Conservation (phyloP, 1,284 basidiomycete species). For the Fomitopsis pinicola region DNA sequence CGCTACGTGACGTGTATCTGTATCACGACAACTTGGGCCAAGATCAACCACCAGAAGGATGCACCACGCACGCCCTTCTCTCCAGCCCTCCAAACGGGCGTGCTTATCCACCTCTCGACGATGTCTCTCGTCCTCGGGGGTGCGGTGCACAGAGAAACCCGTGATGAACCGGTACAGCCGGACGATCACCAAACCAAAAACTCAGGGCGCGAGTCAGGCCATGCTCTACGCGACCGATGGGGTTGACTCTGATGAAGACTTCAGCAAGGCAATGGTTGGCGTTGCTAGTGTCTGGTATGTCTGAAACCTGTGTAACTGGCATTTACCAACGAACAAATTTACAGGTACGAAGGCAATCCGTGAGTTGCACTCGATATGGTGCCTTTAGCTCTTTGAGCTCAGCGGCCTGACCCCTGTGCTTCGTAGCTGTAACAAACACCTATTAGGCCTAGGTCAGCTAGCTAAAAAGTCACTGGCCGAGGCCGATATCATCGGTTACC, state of each 20-base stretch:
- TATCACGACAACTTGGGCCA: constrained; percentile 4
- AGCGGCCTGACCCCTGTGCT: constrained; percentile 11
- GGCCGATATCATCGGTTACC: constrained; percentile 86
- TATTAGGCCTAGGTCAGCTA: constrained; percentile 83
- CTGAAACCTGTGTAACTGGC: neutral
- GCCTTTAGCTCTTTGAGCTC: neutral
- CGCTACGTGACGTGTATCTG: constrained; percentile 1
- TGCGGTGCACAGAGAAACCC: constrained; percentile 41
- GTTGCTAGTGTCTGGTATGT: constrained; percentile 91
- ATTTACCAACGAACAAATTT: neutral
- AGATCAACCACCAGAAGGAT: constrained; percentile 2
- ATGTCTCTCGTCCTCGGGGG: constrained; percentile 35
- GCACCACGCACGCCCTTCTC: constrained; percentile 17
- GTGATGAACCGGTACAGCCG: constrained; percentile 84
- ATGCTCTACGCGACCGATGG: constrained; percentile 97
- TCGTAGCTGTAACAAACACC: constrained; percentile 87
- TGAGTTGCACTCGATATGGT: constrained; percentile 20
- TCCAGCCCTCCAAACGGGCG: constrained; percentile 15
- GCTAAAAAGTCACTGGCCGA: constrained; percentile 79
- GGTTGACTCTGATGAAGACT: constrained; percentile 72
- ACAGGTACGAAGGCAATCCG: constrained; percentile 38
- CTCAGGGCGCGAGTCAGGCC: constrained; percentile 92
- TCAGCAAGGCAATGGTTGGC: constrained; percentile 94
- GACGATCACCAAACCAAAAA: constrained; percentile 83
- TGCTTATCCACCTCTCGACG: constrained; percentile 28